phyloP scores from a whole-genome alignment of 78 protist species.

The Reticulomyxa filosa region DNA sequence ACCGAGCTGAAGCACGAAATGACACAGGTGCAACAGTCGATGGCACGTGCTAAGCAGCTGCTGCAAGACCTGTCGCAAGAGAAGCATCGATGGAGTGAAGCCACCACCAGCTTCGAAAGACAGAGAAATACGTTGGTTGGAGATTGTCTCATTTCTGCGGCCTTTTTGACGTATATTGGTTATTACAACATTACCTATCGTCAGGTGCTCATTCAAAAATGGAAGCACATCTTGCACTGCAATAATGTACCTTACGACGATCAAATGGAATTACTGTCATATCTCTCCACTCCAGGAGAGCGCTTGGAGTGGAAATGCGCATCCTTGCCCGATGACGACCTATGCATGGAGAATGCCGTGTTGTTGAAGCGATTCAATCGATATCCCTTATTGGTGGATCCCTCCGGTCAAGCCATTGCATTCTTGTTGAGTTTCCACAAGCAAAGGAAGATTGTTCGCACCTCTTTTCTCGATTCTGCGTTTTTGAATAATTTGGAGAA shows the following conservation, averaged over 20 bases:
- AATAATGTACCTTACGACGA: conserved; percentile 15
- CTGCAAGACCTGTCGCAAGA: conserved; percentile 44
- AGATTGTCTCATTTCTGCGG: conserved; percentile 60
- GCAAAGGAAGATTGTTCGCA: conserved; percentile 2
- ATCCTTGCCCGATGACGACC: conserved; percentile 72
- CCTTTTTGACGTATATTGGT: conserved; percentile 75
- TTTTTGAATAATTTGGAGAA: conserved; percentile 30
- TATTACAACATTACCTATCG: conserved; percentile 36
- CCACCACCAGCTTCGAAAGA: conserved; percentile 14
- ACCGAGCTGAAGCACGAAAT: conserved; percentile 41
- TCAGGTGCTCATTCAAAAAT: neutral
- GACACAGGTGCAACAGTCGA: conserved; percentile 34
- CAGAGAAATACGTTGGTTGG: conserved; percentile 66
- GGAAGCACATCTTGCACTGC: conserved; percentile 8
- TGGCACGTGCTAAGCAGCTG: conserved; percentile 44
- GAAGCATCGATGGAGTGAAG: conserved; percentile 58
- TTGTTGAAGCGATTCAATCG: conserved; percentile 61
- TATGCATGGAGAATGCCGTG: conserved; percentile 84
- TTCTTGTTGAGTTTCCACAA: conserved; percentile 34
- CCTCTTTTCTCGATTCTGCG: conserved; percentile 24
- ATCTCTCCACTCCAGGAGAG: conserved; percentile 41
- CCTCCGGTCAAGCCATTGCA: conserved; percentile 71
- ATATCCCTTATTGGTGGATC: conserved; percentile 92
- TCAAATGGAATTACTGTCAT: conserved; percentile 47
- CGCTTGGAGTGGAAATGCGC: conserved; percentile 37